Evolutionary conservation across 2,329 filamentous ascomycete genomes (phyloP), one percentile per base, ranked within the genome.

Genomic region (Sporothrix humicola): DNA sequence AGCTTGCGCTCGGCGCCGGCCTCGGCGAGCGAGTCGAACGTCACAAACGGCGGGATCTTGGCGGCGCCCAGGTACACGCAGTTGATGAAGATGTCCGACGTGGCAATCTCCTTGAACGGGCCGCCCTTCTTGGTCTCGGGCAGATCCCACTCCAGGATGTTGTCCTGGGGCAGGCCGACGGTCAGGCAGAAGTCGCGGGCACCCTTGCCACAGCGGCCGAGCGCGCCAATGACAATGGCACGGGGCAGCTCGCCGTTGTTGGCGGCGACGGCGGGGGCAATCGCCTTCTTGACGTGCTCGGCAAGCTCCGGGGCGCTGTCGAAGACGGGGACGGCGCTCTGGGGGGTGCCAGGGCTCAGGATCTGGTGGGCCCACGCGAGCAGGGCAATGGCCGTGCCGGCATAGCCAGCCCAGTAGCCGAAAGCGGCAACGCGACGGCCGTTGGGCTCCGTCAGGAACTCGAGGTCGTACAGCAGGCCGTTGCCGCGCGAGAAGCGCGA

Each of bases 311-410:
- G 59, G 12, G 69, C 71, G 90, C 88, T 54, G 63, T 74, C 71
- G 23, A 72, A 74, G 15, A 44, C 68, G 42, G 70, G 69, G 17
- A 76, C 72, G 50, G 56, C 13, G 54, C 52, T 37, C 66, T 73
- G 72, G 9, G 72, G 56, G 20, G 63, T 70, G 65, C 73, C 74
- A 2, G 74, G 69, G 82, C 95, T 88, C 59, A 88, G 88, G 76
- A 95, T 86, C 82, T 97, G 94, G 88, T 91, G 92, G 12, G 93
- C 89, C 93, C 95, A 97, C 61, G 90, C 89, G 87, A 94, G 88
- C 54, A 97, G 82, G 37, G 92, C 93, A 70, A 95, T 85, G 9
- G 92, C 92, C 56, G 91, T 88, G 48, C 91, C 90, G 4, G 92
- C 90, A 80, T 93, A 96, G 23, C 93, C 93, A 44, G 93, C 93